phyloP scores from a whole-genome alignment of 306 rosid genomes.

The Gynostemma pentaphyllum region DNA sequence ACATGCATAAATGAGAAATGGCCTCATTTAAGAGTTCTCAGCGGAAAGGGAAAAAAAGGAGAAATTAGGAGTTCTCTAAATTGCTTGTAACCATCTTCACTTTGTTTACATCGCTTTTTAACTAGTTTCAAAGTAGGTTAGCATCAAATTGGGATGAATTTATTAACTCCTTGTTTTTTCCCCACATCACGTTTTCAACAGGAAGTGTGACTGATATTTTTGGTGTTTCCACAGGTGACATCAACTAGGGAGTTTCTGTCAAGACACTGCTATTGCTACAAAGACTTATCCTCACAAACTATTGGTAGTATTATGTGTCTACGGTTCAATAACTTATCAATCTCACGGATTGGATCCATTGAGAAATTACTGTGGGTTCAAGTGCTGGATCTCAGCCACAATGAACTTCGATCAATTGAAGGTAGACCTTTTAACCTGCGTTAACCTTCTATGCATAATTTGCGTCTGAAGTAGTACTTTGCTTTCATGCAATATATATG shows the following conservation, averaged over 20 bases:
- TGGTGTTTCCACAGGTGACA: conserved; percentile 44
- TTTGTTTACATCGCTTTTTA: no score
- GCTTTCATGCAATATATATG: not conserved
- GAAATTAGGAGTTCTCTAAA: no score
- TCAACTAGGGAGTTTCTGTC: conserved; percentile 45
- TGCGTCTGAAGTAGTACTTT: not conserved
- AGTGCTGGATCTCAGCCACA: conserved; percentile 82
- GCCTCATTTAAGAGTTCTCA: not conserved
- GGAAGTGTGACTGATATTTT: conserved; percentile 4
- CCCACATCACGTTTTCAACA: not conserved
- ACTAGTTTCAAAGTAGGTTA: no score
- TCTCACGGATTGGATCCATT: conserved; percentile 57
- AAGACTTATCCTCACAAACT: conserved; percentile 22
- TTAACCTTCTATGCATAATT: not conserved
- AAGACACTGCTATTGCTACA: conserved; percentile 37
- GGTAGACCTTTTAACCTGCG: conserved; percentile 27
- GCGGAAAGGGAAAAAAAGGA: not conserved
- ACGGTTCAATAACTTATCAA: conserved; percentile 54
- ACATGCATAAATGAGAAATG: not conserved
- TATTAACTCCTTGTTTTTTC: not conserved
- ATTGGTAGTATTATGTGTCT: conserved; percentile 31
- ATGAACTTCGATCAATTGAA: conserved; percentile 67
- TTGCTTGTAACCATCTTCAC: no score
- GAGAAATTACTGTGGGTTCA: conserved; percentile 70
- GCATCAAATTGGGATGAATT: no score